Conservation (phyloP, 2,329 filamentous ascomycete genomes). For the Macrophomina tecta region DNA sequence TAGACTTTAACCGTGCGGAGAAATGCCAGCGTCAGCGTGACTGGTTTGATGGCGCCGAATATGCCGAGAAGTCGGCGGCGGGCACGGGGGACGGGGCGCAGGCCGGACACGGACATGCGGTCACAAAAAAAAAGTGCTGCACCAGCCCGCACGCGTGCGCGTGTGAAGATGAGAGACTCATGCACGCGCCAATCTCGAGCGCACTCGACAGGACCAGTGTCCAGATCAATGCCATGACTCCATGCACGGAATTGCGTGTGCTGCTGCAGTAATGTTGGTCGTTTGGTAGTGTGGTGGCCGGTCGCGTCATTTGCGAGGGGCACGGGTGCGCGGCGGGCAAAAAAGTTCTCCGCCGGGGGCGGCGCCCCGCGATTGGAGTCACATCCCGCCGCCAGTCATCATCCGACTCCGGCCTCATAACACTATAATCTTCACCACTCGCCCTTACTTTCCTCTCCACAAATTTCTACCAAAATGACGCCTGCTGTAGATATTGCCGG, state of each 20-base stretch:
- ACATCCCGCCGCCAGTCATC: slow-evolving; percentile 6
- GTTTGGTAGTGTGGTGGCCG: neutral
- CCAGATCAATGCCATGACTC: too few species aligned
- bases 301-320: slow-evolving; percentile 13
- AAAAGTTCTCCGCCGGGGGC: slow-evolving; percentile 8
- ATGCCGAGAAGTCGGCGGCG: slow-evolving; percentile 15
- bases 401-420: slow-evolving; percentile 3
- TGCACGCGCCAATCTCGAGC: too few species aligned
- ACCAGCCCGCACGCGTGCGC: too few species aligned
- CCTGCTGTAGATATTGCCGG: slow-evolving; percentile 45
- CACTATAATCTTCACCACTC: neutral
- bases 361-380: slow-evolving; percentile 18
- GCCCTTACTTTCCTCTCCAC: neutral
- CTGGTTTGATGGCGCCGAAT: slow-evolving; percentile 2
- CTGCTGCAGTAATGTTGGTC: too few species aligned
- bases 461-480: slow-evolving; percentile 37
- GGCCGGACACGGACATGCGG: slow-evolving; percentile 17
- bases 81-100: slow-evolving; percentile 14
- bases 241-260: too few species aligned
- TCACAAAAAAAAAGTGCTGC: too few species aligned
- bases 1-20: neutral
- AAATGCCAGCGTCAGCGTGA: slow-evolving; percentile 2
- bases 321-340: slow-evolving; percentile 11
- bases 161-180: too few species aligned
- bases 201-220: too few species aligned